Evolutionary conservation across 2,329 filamentous ascomycete species (phyloP), one percentile per base, ranked within the genome.

Genomic region (Fusarium sp.): DNA sequence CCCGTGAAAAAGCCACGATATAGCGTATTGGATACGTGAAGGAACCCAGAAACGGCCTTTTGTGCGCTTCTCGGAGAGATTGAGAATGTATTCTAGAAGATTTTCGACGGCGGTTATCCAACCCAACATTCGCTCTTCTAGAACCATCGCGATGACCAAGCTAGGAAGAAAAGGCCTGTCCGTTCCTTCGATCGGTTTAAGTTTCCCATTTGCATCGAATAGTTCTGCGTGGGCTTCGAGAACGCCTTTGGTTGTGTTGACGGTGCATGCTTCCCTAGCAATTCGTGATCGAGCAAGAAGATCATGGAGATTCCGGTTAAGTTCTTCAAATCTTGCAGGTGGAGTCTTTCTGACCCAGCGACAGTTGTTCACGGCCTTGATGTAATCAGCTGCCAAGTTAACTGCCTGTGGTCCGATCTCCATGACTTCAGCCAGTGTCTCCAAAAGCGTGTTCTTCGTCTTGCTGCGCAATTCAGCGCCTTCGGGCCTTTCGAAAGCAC

Each of bases 61-160:
- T 1, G 76, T 79, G 14, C 81, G 79, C 6, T 74, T 71, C 21
- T 78, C 72, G 9, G 82, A 77, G 3, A 84, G 75, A 0, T 76
- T 69, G 1, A 79, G 65, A 4, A 84, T 73, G 14, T 80, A 76
- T 6, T 75, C 73, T 0, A 85, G 69, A 0, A 85, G 64, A 2
- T 64, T 62, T 39, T 82, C 78, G 7, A 79, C 74, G 0, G 77
- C 71, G 1, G 28, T 48, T 0, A 70, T 70, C n/a, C 67, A 58
- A 7, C 51, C 74, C 18, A 71, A 64, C 8, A 84, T 76, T 16
- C 81, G 78, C 70, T 85, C 83, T 55, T 85, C 83, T 10, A 84
- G 76, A 6, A 84, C 81, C 81, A 86, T 84, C 16, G 79, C 79
- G 6, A 84, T 65, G 4, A 84, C 75, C n/a, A 86, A 77, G 1